Conservation (phyloP, 371 early-diverging fungal species). For the Basidiobolus meristosporus region DNA sequence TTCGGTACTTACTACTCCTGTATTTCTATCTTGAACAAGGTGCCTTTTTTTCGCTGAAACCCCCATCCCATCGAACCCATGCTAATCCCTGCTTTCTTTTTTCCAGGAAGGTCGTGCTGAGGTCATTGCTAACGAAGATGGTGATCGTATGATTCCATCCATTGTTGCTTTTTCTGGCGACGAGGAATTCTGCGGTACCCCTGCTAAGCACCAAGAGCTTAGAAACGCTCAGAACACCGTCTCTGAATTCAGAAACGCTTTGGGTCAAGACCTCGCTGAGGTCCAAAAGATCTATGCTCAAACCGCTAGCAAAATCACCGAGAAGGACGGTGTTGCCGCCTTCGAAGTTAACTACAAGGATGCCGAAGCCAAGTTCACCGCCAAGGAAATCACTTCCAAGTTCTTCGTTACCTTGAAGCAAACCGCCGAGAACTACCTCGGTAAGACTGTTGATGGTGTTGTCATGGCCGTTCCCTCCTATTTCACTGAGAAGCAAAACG, state of each 20-base stretch:
- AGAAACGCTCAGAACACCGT: constrained; percentile 78
- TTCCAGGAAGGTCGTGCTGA: constrained; percentile 65
- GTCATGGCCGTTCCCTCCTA: constrained; percentile 91
- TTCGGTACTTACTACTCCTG: neutral
- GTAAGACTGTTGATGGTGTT: constrained; percentile 58
- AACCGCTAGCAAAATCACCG: constrained; percentile 37
- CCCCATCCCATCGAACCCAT: no score
- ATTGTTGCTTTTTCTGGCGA: constrained; percentile 81
- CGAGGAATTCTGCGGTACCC: constrained; percentile 84
- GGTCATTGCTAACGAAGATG: constrained; percentile 93
- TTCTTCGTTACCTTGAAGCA: constrained; percentile 47
- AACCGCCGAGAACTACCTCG: constrained; percentile 78
- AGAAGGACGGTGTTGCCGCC: constrained; percentile 43
- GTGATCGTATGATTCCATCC: constrained; percentile 86
- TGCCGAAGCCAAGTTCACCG: constrained; percentile 36
- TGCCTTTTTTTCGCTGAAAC: no score
- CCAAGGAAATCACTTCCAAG: constrained; percentile 49
- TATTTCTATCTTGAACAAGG: no score
- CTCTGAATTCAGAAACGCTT: constrained; percentile 61
- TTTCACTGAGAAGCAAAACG: constrained; percentile 73
- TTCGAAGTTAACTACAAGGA: constrained; percentile 57
- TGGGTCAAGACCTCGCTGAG: constrained; percentile 39
- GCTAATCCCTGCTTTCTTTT: constrained; percentile 4
- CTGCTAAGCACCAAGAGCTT: constrained; percentile 78
- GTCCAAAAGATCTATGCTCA: constrained; percentile 16